Conservation (phyloP, 805 yeast species). For the Komagataella phaffii region DNA sequence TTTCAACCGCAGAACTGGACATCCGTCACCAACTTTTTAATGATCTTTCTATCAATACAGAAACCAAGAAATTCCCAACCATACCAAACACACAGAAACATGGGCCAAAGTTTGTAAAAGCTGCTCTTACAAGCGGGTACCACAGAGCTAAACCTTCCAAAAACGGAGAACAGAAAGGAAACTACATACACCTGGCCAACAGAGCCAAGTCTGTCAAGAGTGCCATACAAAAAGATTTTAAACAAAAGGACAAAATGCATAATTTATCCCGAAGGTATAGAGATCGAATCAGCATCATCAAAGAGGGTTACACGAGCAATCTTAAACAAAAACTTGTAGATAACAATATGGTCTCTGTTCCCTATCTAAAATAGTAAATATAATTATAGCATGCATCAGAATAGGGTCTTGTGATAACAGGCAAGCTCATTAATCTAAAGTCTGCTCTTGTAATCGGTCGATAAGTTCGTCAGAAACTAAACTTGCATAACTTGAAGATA, state of each 20-base stretch:
- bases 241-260: neutral
- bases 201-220: neutral
- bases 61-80: neutral
- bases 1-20: conserved; percentile 4
- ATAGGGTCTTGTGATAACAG: neutral
- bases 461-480: neutral
- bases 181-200: neutral
- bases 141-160: neutral
- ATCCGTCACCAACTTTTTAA: neutral
- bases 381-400: neutral
- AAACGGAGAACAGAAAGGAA: neutral
- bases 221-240: neutral
- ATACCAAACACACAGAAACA: neutral
- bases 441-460: neutral
- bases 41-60: neutral
- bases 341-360: neutral
- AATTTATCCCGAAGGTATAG: neutral
- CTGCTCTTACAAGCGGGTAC: neutral
- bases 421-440: neutral
- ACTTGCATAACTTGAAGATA: conserved; percentile 1
- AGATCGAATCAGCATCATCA: neutral
- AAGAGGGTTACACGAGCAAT: neutral
- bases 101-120: neutral
- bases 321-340: neutral
- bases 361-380: neutral